These are phyloP conservation scores for Pseudozyma flocculosa DNA, from an alignment of 1,284 basidiomycete genomes.

Conservation along the genomic window DNA sequence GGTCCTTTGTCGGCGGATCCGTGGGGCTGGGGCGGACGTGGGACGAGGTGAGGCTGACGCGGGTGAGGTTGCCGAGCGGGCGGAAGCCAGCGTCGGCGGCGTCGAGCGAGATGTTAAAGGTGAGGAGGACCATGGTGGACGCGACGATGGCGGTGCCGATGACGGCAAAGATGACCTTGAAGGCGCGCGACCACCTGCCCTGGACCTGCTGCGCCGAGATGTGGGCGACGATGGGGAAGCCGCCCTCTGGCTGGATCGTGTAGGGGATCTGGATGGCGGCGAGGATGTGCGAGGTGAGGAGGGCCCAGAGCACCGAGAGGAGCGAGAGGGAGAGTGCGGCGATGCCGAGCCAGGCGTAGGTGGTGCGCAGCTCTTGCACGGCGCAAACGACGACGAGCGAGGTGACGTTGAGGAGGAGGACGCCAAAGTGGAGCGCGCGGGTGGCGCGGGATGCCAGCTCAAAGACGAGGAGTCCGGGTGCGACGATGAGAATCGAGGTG, in stretches of 20 bases:
- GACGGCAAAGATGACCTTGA: constrained; percentile 33
- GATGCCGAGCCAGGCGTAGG: constrained; percentile 31
- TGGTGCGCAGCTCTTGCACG: constrained; percentile 24
- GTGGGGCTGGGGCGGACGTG: constrained; percentile 12
- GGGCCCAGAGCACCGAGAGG: constrained; percentile 28
- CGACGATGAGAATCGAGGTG: constrained; percentile 31
- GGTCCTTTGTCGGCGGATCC: constrained; percentile 26
- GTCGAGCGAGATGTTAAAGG: constrained; percentile 36
- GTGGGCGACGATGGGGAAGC: constrained; percentile 27
- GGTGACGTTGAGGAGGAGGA: constrained; percentile 17
- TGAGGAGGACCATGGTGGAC: constrained; percentile 19
- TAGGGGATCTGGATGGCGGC: constrained; percentile 21
- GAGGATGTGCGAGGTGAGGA: constrained; percentile 19
- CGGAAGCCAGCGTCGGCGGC: constrained; percentile 35
- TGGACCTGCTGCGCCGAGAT: constrained; percentile 27
- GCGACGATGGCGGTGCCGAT: constrained; percentile 23
- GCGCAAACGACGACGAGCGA: constrained; percentile 23
- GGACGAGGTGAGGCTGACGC: constrained; percentile 3
- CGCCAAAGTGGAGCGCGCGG: constrained; percentile 29
- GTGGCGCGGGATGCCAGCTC: constrained; percentile 39
- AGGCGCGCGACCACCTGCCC: constrained; percentile 23
- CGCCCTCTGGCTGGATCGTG: constrained; percentile 23
- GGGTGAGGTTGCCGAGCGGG: constrained; percentile 31
- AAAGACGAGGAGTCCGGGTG: constrained; percentile 36
- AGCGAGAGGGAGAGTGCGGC: constrained; percentile 17